These are phyloP conservation scores for Globisporangium echinulatum DNA, from an alignment of 352 stramenopile genomes.

Conservation along the genomic window DNA sequence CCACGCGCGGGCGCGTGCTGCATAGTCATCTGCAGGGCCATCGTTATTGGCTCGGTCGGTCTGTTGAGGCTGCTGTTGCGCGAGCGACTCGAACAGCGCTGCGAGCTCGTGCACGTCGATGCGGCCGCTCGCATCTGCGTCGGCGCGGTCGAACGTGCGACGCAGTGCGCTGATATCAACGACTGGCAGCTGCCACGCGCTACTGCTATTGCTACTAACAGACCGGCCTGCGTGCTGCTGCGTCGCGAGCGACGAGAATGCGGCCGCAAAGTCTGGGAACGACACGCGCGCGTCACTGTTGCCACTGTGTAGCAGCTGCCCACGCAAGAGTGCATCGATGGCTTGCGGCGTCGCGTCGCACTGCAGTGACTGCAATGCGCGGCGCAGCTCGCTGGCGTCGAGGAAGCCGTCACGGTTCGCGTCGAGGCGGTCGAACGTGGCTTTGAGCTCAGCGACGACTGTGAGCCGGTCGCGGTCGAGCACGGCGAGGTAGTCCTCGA, in stretches of 20 bases:
- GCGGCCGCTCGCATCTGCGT: constrained; percentile 25
- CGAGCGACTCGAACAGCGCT: constrained; percentile 24
- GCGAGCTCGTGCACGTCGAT: constrained; percentile 36
- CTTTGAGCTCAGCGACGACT: constrained; percentile 58
- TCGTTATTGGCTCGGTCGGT: neutral
- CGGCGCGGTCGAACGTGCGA: constrained; percentile 32
- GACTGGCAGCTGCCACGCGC: constrained; percentile 17
- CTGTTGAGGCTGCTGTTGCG: constrained; percentile 9
- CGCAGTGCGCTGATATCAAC: constrained; percentile 39
- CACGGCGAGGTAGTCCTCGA: constrained; percentile 69
- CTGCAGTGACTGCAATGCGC: constrained; percentile 31
- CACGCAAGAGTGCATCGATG: constrained; percentile 29
- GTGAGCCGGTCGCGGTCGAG: constrained; percentile 61
- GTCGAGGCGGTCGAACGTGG: constrained; percentile 63
- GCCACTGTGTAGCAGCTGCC: constrained; percentile 17
- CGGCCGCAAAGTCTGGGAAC: constrained; percentile 49
- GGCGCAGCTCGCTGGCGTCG: constrained; percentile 40
- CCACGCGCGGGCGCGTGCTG: constrained; percentile 29
- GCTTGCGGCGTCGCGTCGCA: constrained; percentile 24
- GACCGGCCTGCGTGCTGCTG: constrained; percentile 33
- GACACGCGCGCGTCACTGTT: constrained; percentile 23
- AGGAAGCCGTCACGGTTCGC: constrained; percentile 49
- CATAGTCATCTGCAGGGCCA: constrained; percentile 4
- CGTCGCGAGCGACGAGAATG: constrained; percentile 48
- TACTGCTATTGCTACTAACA: neutral